phyloP scores from a whole-genome alignment of 495 filamentous ascomycete genomes.

The Lepidopterella palustris region DNA sequence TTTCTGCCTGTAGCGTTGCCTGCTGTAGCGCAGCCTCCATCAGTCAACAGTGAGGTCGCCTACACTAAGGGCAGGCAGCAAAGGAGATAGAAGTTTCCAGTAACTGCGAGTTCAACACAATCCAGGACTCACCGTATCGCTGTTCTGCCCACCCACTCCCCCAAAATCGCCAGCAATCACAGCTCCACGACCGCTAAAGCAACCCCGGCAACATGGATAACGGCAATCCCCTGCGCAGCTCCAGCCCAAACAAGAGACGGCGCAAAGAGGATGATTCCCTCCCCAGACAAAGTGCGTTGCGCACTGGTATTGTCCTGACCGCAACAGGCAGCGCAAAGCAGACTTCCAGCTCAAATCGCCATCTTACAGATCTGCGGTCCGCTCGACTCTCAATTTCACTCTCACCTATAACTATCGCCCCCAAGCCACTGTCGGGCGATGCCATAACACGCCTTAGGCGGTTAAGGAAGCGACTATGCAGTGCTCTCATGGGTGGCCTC shows the following conservation, averaged over 20 bases:
- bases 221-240: background rate
- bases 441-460: background rate
- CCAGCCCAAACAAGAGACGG: slow-evolving; percentile 12
- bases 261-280: slow-evolving; percentile 5
- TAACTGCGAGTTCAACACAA: background rate
- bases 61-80: no score
- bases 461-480: background rate
- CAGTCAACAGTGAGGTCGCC: no score
- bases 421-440: background rate
- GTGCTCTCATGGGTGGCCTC: background rate
- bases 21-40: no score
- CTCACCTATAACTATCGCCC: slow-evolving; percentile 10
- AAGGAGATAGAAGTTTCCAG: no score
- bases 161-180: background rate
- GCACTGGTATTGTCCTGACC: slow-evolving; percentile 1
- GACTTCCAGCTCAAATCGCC: slow-evolving; percentile 5
- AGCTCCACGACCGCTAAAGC: background rate
- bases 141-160: slow-evolving; percentile 1
- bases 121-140: background rate
- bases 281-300: slow-evolving; percentile 2
- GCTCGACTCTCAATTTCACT: slow-evolving; percentile 8
- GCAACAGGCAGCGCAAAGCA: slow-evolving; percentile 7
- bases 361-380: slow-evolving; percentile 7
- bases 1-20: no score
- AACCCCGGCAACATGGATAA: background rate